Conservation (phyloP, 345 rosid genomes). For the Alliaria petiolata region DNA sequence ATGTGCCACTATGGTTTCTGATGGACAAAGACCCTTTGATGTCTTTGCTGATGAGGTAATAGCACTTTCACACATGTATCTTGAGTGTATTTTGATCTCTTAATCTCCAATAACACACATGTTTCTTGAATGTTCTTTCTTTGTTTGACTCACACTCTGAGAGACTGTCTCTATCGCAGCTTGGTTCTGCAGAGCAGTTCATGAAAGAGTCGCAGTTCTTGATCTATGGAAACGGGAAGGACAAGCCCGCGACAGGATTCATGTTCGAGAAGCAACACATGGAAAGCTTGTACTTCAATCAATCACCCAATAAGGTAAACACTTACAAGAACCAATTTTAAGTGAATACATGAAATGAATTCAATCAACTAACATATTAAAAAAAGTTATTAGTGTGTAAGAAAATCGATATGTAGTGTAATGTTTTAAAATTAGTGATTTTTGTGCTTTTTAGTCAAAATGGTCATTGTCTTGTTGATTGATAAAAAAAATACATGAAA, state of each 20-base stretch:
- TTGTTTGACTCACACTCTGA: background rate
- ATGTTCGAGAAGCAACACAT: slow-evolving; percentile 82
- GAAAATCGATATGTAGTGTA: background rate
- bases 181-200: slow-evolving; percentile 86
- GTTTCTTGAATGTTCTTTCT: background rate
- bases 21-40: slow-evolving; percentile 86
- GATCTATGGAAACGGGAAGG: slow-evolving; percentile 78
- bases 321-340: background rate
- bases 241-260: slow-evolving; percentile 84
- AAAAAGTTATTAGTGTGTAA: too few relatives aligned
- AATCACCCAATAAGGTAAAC: slow-evolving; percentile 77
- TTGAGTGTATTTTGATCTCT: background rate
- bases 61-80: background rate
- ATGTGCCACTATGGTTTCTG: slow-evolving; percentile 82
- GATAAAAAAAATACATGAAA: background rate
- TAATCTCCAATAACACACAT: background rate
- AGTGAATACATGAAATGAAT: background rate
- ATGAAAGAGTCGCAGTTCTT: slow-evolving; percentile 80
- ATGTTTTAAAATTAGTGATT: background rate
- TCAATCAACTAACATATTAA: too few relatives aligned
- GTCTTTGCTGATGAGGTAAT: slow-evolving; percentile 85
- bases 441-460: background rate
- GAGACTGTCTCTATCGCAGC: slow-evolving; percentile 47
- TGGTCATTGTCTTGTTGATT: background rate
- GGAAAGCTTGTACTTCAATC: slow-evolving; percentile 88